Conservation (phyloP, 805 yeast species). For the Wickerhamomyces queroliae region DNA sequence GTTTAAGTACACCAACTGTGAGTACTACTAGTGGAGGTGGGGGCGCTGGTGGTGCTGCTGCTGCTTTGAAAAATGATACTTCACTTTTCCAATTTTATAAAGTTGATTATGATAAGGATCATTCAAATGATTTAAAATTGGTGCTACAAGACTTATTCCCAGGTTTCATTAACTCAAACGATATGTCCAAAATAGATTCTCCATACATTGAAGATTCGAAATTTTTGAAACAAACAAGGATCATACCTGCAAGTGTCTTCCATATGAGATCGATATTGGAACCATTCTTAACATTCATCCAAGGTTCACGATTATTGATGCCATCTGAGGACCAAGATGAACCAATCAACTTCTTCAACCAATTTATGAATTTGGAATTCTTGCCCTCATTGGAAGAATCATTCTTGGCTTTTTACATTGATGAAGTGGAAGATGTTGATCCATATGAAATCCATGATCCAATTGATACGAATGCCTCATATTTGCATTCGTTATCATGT, state of each 20-base stretch:
- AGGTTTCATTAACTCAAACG: conserved; percentile 43
- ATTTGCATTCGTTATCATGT: too few species aligned
- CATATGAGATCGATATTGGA: conserved; percentile 79
- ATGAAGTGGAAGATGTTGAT: conserved; percentile 33
- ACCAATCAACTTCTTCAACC: conserved; percentile 47
- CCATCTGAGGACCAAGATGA: conserved; percentile 24
- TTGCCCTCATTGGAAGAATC: conserved; percentile 58
- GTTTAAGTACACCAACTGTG: conserved; percentile 19
- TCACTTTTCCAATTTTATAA: conserved; percentile 31
- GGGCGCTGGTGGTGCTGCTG: too few species aligned
- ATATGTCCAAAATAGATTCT: conserved; percentile 28
- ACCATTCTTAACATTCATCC: conserved; percentile 61
- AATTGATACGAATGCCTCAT: conserved; percentile 10
- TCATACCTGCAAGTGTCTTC: conserved; percentile 66
- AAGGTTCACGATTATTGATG: conserved; percentile 44
- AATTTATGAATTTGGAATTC: conserved; percentile 60
- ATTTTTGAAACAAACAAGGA: conserved; percentile 51
- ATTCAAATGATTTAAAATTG: conserved; percentile 35
- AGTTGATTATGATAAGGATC: conserved; percentile 28
- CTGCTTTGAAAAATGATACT: conserved; percentile 7
- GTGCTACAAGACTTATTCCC: conserved; percentile 64
- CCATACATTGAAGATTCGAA: conserved; percentile 58
- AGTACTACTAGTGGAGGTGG: neutral
- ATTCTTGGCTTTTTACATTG: conserved; percentile 46
- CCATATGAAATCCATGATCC: conserved; percentile 28